Conservation (phyloP, 176 grass and related monocot species). For the Calamus simplicifolius region DNA sequence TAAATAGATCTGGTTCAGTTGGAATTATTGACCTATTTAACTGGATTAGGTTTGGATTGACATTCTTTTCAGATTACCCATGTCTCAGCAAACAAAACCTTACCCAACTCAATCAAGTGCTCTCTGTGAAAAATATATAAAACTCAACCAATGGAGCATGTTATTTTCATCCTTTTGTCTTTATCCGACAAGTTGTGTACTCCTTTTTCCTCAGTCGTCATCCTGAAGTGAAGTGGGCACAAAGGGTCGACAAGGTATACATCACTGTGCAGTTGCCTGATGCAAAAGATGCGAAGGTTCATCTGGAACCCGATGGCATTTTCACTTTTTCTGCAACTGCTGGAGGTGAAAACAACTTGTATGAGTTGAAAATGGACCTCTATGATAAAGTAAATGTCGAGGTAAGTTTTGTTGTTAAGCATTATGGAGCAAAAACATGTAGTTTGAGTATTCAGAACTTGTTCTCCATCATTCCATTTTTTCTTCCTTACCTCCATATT, state of each 20-base stretch:
- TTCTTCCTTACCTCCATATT: too few relatives aligned
- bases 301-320: constrained; percentile 77
- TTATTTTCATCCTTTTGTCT: background rate
- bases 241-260: constrained; percentile 88
- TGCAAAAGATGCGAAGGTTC: constrained; percentile 82
- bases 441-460: too few relatives aligned
- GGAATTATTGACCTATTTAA: too few relatives aligned
- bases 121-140: too few relatives aligned
- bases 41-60: too few relatives aligned
- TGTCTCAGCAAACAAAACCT: too few relatives aligned
- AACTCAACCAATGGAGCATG: too few relatives aligned
- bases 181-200: constrained; percentile 14
- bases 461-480: too few relatives aligned
- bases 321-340: constrained; percentile 83
- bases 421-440: background rate
- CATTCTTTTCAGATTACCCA: too few relatives aligned
- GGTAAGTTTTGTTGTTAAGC: constrained; percentile 28
- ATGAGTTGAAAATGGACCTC: constrained; percentile 71
- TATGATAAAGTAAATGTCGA: constrained; percentile 81
- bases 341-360: constrained; percentile 42
- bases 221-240: constrained; percentile 86
- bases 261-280: constrained; percentile 78
- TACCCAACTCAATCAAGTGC: too few relatives aligned
- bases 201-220: constrained; percentile 50
- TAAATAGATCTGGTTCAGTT: too few relatives aligned